Base-by-base conservation (phyloP, 2,329 filamentous ascomycete species). In the Aspergillus latus region DNA sequence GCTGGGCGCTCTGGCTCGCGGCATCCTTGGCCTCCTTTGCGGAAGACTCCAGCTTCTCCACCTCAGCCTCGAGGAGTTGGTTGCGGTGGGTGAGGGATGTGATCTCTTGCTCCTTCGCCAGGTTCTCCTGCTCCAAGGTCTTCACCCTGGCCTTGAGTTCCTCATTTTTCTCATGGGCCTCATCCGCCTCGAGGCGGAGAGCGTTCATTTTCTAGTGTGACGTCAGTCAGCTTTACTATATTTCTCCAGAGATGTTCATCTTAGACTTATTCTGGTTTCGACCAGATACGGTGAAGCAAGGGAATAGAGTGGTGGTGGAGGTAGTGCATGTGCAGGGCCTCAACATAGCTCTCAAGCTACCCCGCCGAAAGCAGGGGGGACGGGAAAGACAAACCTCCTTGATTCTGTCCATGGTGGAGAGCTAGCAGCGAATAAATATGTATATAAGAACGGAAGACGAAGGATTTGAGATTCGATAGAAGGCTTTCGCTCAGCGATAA, bases 51-150 rank as follows among this genome's bases (percentile, higher is more conserved):
- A 96, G 83, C 83, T 96, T 96, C 81, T 97, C 93, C 66, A 96
- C 88, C 75, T 97, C 92, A 62, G 76, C 68, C 81, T 97, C 94
- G 59, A 97, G 88, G 60, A 96, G 83, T 71, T 87, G 86, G 80
- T 96, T 97, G 83, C 93, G 95, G 88, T 97, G 93, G 74, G 88
- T 86, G 70, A 97, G 86, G 52, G 94, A 97, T 65, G 90, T 95
- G 77, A 97, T 96, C 77, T 97, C 93, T 79, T 97, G 92, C 82
- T 97, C 94, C 83, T 97, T 97, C 74, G 88, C 83, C 62, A 96
- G 84, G 77, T 92, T 96, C 81, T 97, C 93, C 78, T 96, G 89
- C 80, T 99, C 92, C 63, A 97, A 84, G 53, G 79, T 76, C 84
- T 97, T 97, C 80, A 97, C 84, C 80, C 90, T 92, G 69, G 78